These are phyloP conservation scores for Stevia rebaudiana DNA, from an alignment of 140 eudicot genomes.

Conservation along the genomic window DNA sequence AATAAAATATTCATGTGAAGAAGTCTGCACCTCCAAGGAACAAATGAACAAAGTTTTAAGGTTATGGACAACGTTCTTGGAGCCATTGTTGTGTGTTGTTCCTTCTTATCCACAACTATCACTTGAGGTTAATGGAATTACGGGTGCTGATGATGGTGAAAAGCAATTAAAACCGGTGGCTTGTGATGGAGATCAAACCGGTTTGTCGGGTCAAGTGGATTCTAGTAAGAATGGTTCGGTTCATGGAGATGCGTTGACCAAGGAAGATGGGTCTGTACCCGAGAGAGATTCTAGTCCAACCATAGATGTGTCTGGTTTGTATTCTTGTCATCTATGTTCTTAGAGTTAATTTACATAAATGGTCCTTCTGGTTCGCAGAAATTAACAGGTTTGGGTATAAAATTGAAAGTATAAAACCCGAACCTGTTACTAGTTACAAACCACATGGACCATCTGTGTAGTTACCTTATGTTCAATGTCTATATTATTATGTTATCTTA, in stretches of 20 bases:
- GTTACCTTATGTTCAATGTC: too few species aligned
- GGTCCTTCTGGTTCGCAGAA: too few species aligned
- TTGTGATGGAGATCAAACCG: constrained; percentile 45
- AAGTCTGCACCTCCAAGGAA: constrained; percentile 77
- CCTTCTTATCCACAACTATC: constrained; percentile 34
- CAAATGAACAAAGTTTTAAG: constrained; percentile 70
- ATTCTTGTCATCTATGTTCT: background rate
- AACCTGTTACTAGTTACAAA: too few species aligned
- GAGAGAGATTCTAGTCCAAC: constrained; percentile 37
- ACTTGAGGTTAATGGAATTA: too few species aligned
- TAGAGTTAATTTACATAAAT: too few species aligned
- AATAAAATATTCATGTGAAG: constrained; percentile 82
- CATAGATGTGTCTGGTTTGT: constrained; percentile 38
- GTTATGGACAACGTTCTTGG: constrained; percentile 83
- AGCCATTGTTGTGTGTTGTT: constrained; percentile 71
- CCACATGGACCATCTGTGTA: too few species aligned
- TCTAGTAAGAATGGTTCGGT: constrained; percentile 29
- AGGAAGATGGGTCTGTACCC: constrained; percentile 36
- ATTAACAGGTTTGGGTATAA: too few species aligned
- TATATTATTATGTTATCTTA: background rate
- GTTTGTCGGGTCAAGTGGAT: constrained; percentile 33
- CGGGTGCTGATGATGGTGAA: constrained; percentile 45
- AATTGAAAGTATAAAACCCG: too few species aligned
- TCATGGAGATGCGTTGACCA: constrained; percentile 41
- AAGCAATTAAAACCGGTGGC: constrained; percentile 35